Base-by-base conservation (phyloP, 352 stramenopile species). In the Pythium dissimile region DNA sequence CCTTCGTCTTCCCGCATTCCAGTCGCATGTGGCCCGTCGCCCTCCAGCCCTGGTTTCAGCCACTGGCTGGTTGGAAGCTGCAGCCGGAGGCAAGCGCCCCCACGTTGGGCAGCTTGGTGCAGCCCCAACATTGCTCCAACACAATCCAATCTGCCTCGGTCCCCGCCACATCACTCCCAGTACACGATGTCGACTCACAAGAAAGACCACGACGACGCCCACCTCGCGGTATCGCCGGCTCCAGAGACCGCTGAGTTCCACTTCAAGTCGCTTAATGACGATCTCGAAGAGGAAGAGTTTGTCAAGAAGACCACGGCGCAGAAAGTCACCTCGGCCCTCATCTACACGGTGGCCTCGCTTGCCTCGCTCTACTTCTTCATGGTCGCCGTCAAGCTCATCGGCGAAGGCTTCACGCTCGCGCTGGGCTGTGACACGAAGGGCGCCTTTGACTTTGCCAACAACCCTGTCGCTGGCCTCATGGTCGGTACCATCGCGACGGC, bases 281-380 rank as follows among this genome's bases (percentile, higher is more conserved):
- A 49, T 31, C 13, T 10, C 6, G 44, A 52, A 20, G 44, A 52
- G n/a, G 44, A 16, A 11, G 27, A 35, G 44, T 52, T 38, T 26
- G 6, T 5, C 44, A 52, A 52, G 10, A 52, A 39, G 44, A 52
- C 10, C 24, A 35, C 27, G 8, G 24, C 9, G 5, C 44, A 52
- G 27, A 52, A 52, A 26, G 12, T 52, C 44, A 5, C 37, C 24
- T 20, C 24, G 24, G 44, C 13, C 5, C 15, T 38, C 10, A 24
- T 38, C 24, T 52, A 52, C 44, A 37, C 31, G 8, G 31, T 37
- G 13, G 8, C 13, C 18, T 70, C 73, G 13, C 31, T 73, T 15
- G 61, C 57, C 30, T 69, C 53, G 32, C 54, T 80, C 9, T 80
- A 76, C 52, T 75, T 75, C 34, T 81, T 84, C 51, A 48, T 78